These are phyloP conservation scores for Bipolaris victoriae DNA, from an alignment of 2,329 filamentous ascomycete species.

Conservation along the genomic window DNA sequence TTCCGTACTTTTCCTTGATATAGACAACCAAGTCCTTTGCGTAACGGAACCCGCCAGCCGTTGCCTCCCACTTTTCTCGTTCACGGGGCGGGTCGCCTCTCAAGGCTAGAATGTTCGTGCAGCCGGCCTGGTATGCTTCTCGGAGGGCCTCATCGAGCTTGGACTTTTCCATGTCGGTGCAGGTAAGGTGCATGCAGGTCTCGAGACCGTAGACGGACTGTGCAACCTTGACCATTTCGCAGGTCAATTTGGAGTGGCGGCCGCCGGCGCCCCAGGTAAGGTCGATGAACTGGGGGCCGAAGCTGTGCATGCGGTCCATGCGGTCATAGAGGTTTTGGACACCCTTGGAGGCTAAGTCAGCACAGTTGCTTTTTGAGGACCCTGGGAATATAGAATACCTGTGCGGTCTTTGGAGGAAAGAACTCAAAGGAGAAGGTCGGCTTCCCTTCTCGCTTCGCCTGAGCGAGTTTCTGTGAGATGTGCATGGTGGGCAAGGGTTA, in stretches of 20 bases:
- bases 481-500: slow-evolving; percentile 71
- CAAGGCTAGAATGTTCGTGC: slow-evolving; percentile 94
- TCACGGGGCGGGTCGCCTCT: slow-evolving; percentile 93
- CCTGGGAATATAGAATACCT: slow-evolving; percentile 51
- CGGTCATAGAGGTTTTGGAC: slow-evolving; percentile 99
- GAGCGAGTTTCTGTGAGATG: slow-evolving; percentile 87
- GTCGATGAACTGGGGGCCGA: slow-evolving; percentile 95
- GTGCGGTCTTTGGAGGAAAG: slow-evolving; percentile 96
- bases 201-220: slow-evolving; percentile 95
- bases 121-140: slow-evolving; percentile 90
- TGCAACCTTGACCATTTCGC: slow-evolving; percentile 96
- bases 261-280: slow-evolving; percentile 98
- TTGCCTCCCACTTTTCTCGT: slow-evolving; percentile 89
- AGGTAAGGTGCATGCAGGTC: slow-evolving; percentile 98
- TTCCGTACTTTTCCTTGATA: slow-evolving; percentile 77
- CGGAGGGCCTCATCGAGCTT: slow-evolving; percentile 89
- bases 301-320: slow-evolving; percentile 98
- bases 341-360: slow-evolving; percentile 57
- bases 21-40: slow-evolving; percentile 89
- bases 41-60: slow-evolving; percentile 86
- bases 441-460: slow-evolving; percentile 77
- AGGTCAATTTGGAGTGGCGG: slow-evolving; percentile 86
- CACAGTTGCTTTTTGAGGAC: not conserved
- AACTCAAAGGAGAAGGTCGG: slow-evolving; percentile 99
- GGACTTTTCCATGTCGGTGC: slow-evolving; percentile 94